Evolutionary conservation across 768 basidiomycete genomes (phyloP).

Genomic region (Lactarius indigo): DNA sequence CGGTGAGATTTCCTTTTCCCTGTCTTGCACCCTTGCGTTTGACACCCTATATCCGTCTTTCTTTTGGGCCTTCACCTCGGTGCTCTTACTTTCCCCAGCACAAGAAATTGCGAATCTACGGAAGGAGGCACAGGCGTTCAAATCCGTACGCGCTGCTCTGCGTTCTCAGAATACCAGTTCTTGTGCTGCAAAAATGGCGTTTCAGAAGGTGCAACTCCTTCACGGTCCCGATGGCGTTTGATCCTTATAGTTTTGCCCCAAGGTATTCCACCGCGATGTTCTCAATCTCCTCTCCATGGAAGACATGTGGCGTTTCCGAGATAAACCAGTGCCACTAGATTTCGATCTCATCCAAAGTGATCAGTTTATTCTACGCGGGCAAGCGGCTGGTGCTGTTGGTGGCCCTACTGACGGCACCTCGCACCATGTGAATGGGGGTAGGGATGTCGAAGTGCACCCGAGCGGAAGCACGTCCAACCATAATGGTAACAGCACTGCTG

Average conservation of each 20-base stretch:
- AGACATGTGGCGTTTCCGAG: conserved; percentile 94
- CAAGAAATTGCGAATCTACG: conserved; percentile 88
- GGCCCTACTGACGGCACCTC: conserved; percentile 29
- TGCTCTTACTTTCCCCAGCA: conserved; percentile 42
- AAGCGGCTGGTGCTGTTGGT: conserved; percentile 15
- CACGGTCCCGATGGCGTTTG: background rate
- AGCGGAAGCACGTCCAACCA: conserved; percentile 26
- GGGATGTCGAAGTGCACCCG: conserved; percentile 1
- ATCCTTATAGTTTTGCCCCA: background rate
- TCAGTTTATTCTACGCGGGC: conserved; percentile 46
- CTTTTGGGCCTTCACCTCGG: background rate
- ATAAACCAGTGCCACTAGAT: conserved; percentile 81
- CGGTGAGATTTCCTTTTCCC: conserved; percentile 44
- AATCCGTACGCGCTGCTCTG: conserved; percentile 70
- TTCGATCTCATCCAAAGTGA: conserved; percentile 71
- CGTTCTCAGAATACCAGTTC: conserved; percentile 37
- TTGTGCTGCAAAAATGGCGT: conserved; percentile 65
- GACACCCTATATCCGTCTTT: conserved; percentile 4
- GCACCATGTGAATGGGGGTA: conserved; percentile 24
- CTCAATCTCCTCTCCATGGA: conserved; percentile 85
- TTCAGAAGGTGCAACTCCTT: conserved; percentile 66
- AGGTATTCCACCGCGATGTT: conserved; percentile 91
- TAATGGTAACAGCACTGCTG: conserved; percentile 16
- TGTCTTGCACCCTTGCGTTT: background rate
- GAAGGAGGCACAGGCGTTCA: conserved; percentile 86